A percentile compares a stretch with the other conserved stretches of the same genome.
These are phyloP conservation scores for Ceratobasidium sp. DNA, from an alignment of 1,284 basidiomycete species.

Conservation along the genomic window DNA sequence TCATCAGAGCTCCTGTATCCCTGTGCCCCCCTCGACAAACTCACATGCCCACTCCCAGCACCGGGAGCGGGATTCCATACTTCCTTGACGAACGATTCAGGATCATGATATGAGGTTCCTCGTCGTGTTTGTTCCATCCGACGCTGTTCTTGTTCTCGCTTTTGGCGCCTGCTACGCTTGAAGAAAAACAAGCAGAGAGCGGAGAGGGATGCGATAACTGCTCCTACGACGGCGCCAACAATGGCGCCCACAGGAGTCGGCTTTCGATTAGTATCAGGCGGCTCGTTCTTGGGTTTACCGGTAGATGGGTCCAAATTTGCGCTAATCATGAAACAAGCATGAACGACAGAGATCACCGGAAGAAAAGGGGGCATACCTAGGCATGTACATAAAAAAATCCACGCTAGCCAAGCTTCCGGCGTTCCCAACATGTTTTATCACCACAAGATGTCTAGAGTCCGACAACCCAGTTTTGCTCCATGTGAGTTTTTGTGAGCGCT, in stretches of 20 bases:
- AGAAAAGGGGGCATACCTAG: neutral
- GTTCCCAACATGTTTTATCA: neutral
- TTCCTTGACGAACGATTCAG: no score
- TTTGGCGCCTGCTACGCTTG: neutral
- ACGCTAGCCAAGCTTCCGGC: neutral
- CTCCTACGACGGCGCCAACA: neutral
- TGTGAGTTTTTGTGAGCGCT: neutral
- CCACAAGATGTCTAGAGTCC: neutral
- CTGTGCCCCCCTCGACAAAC: no score
- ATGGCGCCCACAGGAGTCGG: neutral
- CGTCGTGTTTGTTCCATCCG: neutral
- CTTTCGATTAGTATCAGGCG: no score
- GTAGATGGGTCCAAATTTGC: no score
- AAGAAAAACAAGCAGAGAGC: neutral
- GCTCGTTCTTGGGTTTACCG: no score
- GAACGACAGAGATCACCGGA: neutral
- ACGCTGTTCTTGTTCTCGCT: neutral
- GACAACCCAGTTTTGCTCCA: slow-evolving; percentile 2
- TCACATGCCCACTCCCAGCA: no score
- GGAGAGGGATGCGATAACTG: neutral
- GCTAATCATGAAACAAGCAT: no score
- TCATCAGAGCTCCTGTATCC: no score
- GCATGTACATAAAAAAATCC: neutral
- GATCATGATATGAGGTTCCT: no score
- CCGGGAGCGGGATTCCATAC: no score